Conservation (phyloP, 352 stramenopile species). For the Pythium graminicola region DNA sequence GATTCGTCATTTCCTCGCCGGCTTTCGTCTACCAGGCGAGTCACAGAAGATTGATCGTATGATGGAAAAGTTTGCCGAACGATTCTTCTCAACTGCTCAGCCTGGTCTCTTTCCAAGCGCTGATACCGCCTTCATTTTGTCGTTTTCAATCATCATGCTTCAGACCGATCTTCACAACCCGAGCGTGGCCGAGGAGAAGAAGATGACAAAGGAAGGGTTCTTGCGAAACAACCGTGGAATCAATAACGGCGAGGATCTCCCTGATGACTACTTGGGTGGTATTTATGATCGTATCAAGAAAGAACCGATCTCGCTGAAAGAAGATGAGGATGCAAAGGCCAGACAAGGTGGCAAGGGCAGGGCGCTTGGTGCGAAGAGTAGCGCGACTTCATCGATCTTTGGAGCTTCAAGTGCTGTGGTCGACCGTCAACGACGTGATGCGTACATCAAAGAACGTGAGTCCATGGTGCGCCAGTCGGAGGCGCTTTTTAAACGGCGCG, state of each 20-base stretch:
- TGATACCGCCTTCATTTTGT: slow-evolving; percentile 98
- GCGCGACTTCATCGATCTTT: slow-evolving; percentile 47
- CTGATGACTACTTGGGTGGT: slow-evolving; percentile 86
- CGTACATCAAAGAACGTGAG: slow-evolving; percentile 79
- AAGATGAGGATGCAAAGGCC: slow-evolving; percentile 87
- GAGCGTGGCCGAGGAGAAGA: slow-evolving; percentile 94
- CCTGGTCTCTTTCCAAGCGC: slow-evolving; percentile 89
- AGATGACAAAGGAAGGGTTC: slow-evolving; percentile 97
- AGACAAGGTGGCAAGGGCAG: slow-evolving; percentile 20
- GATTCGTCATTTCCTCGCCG: slow-evolving; percentile 95
- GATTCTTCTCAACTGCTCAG: slow-evolving; percentile 65
- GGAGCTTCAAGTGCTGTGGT: slow-evolving; percentile 45
- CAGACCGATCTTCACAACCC: slow-evolving; percentile 98
- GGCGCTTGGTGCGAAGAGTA: slow-evolving; percentile 23
- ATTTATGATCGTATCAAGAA: slow-evolving; percentile 97
- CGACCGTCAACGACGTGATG: slow-evolving; percentile 67
- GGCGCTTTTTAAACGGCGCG: slow-evolving; percentile 64
- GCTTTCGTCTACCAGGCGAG: slow-evolving; percentile 98
- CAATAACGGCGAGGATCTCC: slow-evolving; percentile 94
- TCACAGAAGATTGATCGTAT: slow-evolving; percentile 99
- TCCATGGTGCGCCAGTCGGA: slow-evolving; percentile 78
- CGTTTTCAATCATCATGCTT: slow-evolving; percentile 90
- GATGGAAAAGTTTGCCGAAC: slow-evolving; percentile 99
- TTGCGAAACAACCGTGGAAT: slow-evolving; percentile 97
- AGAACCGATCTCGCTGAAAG: slow-evolving; percentile 94